phyloP scores from a whole-genome alignment of 352 stramenopile genomes.

The Globisporangium ultimum region DNA sequence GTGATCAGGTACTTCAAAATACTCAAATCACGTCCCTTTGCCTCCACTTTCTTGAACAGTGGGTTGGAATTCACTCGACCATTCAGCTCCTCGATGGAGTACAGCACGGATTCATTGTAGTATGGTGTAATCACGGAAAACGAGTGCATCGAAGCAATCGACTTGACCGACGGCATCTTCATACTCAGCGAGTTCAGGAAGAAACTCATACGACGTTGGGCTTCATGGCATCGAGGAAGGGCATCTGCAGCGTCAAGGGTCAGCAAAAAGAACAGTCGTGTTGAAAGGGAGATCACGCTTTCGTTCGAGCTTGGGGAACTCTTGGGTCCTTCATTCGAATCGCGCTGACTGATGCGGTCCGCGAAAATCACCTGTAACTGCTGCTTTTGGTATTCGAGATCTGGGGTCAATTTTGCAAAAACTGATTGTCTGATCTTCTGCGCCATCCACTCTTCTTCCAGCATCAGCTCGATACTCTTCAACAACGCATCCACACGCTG shows the following conservation, averaged over 20 bases:
- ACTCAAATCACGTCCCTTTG: conserved; percentile 79
- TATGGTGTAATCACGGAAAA: conserved; percentile 88
- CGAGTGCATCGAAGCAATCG: conserved; percentile 84
- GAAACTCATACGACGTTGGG: conserved; percentile 86
- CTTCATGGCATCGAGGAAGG: conserved; percentile 79
- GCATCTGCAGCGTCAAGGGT: conserved; percentile 83
- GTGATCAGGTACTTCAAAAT: conserved; percentile 89
- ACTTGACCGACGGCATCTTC: conserved; percentile 81
- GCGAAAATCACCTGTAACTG: conserved; percentile 75
- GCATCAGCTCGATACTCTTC: conserved; percentile 83
- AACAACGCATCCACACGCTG: conserved; percentile 72
- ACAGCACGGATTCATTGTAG: conserved; percentile 87
- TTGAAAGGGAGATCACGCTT: conserved; percentile 74
- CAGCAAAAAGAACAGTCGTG: conserved; percentile 78
- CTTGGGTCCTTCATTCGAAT: conserved; percentile 37
- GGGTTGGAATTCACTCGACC: conserved; percentile 79
- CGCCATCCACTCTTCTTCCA: conserved; percentile 86
- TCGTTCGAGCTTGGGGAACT: conserved; percentile 76
- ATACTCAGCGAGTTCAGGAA: conserved; percentile 88
- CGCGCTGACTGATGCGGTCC: conserved; percentile 56
- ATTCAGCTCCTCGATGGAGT: conserved; percentile 82
- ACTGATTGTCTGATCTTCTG: conserved; percentile 75
- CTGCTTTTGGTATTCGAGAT: conserved; percentile 76
- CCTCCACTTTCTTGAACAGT: conserved; percentile 82
- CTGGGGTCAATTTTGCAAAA: conserved; percentile 73